Evolutionary conservation across 768 basidiomycete genomes (phyloP).

Genomic region (Harrya chromipes): DNA sequence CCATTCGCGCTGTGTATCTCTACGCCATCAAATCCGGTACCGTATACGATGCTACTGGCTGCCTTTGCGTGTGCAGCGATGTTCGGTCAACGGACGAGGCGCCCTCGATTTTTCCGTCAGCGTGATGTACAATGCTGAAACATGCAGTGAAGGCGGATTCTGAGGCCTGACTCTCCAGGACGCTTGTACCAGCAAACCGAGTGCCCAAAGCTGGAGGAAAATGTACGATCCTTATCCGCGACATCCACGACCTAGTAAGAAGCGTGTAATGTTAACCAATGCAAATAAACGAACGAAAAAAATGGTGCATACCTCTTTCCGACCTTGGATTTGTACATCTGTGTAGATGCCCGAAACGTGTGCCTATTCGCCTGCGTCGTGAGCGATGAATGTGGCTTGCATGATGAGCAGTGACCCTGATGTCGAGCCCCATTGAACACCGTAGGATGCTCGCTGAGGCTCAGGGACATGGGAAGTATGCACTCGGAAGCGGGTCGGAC

Average conservation of each 20-base stretch:
- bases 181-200: conserved; percentile 42
- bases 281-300: no score
- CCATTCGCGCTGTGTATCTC: no score
- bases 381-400: conserved; percentile 54
- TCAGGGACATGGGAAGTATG: conserved; percentile 34
- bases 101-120: conserved; percentile 13
- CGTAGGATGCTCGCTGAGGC: conserved; percentile 42
- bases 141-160: conserved; percentile 12
- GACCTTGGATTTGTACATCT: conserved; percentile 50
- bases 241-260: conserved; percentile 46
- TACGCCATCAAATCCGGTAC: conserved; percentile 48
- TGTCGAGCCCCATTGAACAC: conserved; percentile 42
- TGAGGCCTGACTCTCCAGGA: conserved; percentile 25
- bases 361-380: conserved; percentile 44
- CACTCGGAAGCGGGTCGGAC: conserved; percentile 47
- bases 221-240: conserved; percentile 53
- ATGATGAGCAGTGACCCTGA: conserved; percentile 56
- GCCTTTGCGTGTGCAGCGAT: conserved; percentile 30
- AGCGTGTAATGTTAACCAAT: background rate
- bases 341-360: conserved; percentile 64
- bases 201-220: conserved; percentile 51
- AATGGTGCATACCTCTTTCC: conserved; percentile 40
- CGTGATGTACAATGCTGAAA: conserved; percentile 33
- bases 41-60: conserved; percentile 32
- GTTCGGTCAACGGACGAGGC: conserved; percentile 21